Evolutionary conservation across 139 green algal species (phyloP).

Genomic region (Chlamydomonas sphaeroides): DNA sequence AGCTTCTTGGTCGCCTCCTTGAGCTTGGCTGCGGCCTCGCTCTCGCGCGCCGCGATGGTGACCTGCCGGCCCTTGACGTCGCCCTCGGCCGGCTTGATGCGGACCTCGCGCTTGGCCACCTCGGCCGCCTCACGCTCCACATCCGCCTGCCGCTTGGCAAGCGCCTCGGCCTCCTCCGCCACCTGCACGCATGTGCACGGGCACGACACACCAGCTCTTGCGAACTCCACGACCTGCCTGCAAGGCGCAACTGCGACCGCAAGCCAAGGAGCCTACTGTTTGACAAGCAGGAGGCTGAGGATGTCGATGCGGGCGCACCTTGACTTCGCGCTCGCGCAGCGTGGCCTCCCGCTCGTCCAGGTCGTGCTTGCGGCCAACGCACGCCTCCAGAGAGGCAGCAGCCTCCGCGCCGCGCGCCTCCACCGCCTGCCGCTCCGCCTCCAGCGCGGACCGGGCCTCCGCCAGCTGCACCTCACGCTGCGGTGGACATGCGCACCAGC

Average conservation of each 20-base stretch:
- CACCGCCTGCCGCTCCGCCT: not conserved
- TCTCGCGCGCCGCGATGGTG: constrained; percentile 11
- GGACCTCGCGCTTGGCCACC: not conserved
- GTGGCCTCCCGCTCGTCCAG: constrained; percentile 22
- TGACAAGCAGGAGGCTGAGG: not conserved
- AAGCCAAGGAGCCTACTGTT: no score
- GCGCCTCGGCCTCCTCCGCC: not conserved
- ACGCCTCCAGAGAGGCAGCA: not conserved
- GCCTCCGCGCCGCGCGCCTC: not conserved
- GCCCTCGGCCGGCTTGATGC: constrained; percentile 8
- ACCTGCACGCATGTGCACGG: not conserved
- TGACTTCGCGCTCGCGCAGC: not conserved
- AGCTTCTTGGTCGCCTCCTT: constrained; percentile 26
- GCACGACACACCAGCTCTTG: no score
- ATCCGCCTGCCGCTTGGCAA: not conserved
- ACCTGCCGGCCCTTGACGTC: constrained; percentile 1
- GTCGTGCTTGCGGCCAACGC: constrained; percentile 6
- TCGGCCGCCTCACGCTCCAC: not conserved
- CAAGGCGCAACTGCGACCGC: no score
- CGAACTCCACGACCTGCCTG: no score
- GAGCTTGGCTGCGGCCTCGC: not conserved
- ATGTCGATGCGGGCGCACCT: not conserved
- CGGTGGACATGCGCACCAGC: no score
- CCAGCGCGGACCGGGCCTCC: not conserved
- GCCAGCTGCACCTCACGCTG: constrained; percentile 2